Conservation (phyloP, 306 rosid species). For the Quercus rubra region DNA sequence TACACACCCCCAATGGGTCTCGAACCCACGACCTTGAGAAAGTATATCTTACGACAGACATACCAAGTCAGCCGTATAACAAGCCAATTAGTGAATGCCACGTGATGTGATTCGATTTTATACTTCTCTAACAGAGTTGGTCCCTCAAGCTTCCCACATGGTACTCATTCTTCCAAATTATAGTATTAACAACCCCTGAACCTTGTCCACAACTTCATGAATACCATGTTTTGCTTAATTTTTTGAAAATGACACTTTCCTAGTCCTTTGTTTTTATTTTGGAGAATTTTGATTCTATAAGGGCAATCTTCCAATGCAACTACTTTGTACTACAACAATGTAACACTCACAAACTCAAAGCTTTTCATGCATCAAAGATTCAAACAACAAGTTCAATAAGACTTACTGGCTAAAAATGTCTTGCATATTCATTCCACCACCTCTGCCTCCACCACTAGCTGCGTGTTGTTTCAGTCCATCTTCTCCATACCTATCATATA, state of each 20-base stretch:
- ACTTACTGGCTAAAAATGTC: conserved; percentile 85
- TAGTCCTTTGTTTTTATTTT: not conserved
- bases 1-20: too few relatives aligned
- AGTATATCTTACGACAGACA: too few relatives aligned
- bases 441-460: conserved; percentile 83
- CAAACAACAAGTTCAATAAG: not conserved
- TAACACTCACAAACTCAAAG: not conserved
- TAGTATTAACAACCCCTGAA: not conserved
- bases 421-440: conserved; percentile 88
- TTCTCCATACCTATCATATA: conserved; percentile 87
- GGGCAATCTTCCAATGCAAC: not conserved
- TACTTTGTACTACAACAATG: not conserved
- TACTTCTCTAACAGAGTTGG: too few relatives aligned
- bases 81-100: too few relatives aligned
- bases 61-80: too few relatives aligned
- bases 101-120: too few relatives aligned
- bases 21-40: too few relatives aligned
- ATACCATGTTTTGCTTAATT: not conserved
- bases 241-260: not conserved
- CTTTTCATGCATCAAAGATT: not conserved
- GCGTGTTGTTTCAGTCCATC: conserved; percentile 99
- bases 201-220: not conserved
- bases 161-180: not conserved
- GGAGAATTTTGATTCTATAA: not conserved
- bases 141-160: too few relatives aligned